Conservation (phyloP, 176 grass and related monocot genomes). For the Hordeum vulgare region MorexV3_pseudomolecules_assembly NC_058522.1:490208129-490208628, state of each 20-base stretch:
- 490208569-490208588: constrained; percentile 18
- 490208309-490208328: neutral
- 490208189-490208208: neutral
- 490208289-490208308: neutral
- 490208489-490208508: constrained; percentile 91
- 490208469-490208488: neutral
- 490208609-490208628: neutral
- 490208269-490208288: neutral
- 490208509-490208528: constrained; percentile 96
- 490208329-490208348: neutral
- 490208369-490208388: constrained; percentile 95
- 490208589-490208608: neutral
- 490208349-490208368: constrained; percentile 76
- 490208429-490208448: constrained; percentile 11
- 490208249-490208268: neutral
- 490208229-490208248: neutral
- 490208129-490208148: neutral
- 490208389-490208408: constrained; percentile 91
- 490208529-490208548: constrained; percentile 93
- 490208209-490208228: neutral
- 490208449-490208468: constrained; percentile 6
- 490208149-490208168: neutral
- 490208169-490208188: neutral
- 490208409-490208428: constrained; percentile 22
- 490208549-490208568: constrained; percentile 70